Percentiles rank a stretch among this genome's conserved stretches.
phyloP scores from a whole-genome alignment of 2,329 filamentous ascomycete genomes.

The Lithohypha guttulata region DNA sequence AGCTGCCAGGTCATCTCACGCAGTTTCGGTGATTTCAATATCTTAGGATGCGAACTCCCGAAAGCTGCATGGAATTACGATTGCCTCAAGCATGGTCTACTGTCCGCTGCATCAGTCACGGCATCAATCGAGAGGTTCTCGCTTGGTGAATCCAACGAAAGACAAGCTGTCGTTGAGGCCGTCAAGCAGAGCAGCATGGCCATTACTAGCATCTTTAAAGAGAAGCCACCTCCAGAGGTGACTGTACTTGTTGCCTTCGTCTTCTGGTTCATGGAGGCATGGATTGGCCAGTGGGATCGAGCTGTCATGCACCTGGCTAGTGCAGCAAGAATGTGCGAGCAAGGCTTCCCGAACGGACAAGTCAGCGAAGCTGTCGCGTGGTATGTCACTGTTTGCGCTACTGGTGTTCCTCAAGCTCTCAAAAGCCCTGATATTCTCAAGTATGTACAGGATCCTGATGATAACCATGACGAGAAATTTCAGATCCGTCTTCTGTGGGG shows the following conservation, averaged over 20 bases:
- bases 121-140: slow-evolving; percentile 2
- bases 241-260: slow-evolving; percentile 1
- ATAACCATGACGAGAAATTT: neutral
- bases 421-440: neutral
- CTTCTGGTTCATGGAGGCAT: slow-evolving; percentile 4
- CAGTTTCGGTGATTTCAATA: slow-evolving; percentile 4
- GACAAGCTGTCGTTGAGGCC: slow-evolving; percentile 1
- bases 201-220: neutral
- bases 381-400: neutral
- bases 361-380: slow-evolving; percentile 4
- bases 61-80: neutral
- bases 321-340: slow-evolving; percentile 1
- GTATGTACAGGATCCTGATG: neutral
- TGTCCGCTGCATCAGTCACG: neutral
- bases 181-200: slow-evolving; percentile 3
- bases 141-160: neutral
- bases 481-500: neutral
- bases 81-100: neutral
- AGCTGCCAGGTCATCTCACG: neutral
- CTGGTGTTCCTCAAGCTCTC: neutral
- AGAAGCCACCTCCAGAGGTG: neutral
- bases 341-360: slow-evolving; percentile 1
- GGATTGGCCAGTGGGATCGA: neutral
- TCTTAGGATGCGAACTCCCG: neutral
- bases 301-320: slow-evolving; percentile 1